Evolutionary conservation across 2,329 filamentous ascomycete genomes (phyloP), one percentile per base, ranked within the genome.

Genomic region (Ceratocystis lukuohia): DNA sequence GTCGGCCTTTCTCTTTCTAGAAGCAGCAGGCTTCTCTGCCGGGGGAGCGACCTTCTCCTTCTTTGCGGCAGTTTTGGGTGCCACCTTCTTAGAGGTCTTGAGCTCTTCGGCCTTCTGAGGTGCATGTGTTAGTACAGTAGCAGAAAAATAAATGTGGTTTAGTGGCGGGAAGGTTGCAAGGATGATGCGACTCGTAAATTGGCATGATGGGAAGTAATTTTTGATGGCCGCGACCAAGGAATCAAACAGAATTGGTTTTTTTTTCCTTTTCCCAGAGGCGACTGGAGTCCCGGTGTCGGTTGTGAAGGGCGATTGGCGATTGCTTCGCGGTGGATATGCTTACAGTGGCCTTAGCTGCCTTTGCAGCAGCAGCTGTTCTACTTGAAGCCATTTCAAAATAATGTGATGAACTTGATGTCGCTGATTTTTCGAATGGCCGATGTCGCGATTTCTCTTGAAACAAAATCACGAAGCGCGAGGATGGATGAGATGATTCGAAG

Each of bases 21-120:
- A 68, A 28, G 69, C 70, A 62, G 67, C 68, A 41, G 61, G 63
- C 57, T 66, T 69, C 50, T 65, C 62, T n/a, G 65, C 30, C 8
- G 50, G 33, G 41, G 72, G 71, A 48, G 78, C 69, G 12, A 74
- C 72, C 65, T 71, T 70, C 63, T 71, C 70, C 64, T 72, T 71
- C 12, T 70, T 65, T 25, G 71, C 57, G 53, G 70, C 68, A 8
- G 71, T 70, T 63, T 72, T 71, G 33, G 71, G 62, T 6, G 78
- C 69, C 17, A 74, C 72, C 65, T 71, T 70, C 65, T 71, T 70
- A 6, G 70, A 65, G 59, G 70, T 71, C 65, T 68, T 68, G 28
- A 65, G 41, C 62, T 66, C 67, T 61, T 68, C 53, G 33, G 65
- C 65, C 50, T 66, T 68, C 67, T 66, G 50, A 33, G 7, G 30